Evolutionary conservation across 768 basidiomycete species (phyloP).

Genomic region (Collybiopsis luxurians): DNA sequence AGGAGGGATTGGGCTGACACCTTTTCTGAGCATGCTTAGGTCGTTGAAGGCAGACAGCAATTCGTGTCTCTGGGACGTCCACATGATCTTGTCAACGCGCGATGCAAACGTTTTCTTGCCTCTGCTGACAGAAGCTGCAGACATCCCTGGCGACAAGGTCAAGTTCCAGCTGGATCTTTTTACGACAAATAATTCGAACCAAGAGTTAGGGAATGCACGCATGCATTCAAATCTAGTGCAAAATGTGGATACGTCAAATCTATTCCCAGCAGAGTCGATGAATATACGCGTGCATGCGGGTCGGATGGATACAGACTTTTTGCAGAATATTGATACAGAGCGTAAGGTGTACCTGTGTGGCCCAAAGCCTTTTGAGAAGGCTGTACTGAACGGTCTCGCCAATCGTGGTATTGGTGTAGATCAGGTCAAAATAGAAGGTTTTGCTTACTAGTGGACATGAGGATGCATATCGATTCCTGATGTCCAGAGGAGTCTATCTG

Average conservation of each 20-base stretch:
- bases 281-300: slow-evolving; percentile 16
- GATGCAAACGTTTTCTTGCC: slow-evolving; percentile 51
- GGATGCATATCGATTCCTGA: too few relatives aligned
- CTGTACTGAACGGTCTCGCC: slow-evolving; percentile 29
- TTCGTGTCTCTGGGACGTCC: slow-evolving; percentile 33
- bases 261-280: background rate
- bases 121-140: slow-evolving; percentile 32
- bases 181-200: background rate
- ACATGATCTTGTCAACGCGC: slow-evolving; percentile 46
- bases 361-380: slow-evolving; percentile 42
- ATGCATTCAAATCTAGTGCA: too few relatives aligned
- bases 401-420: slow-evolving; percentile 31
- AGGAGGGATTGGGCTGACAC: slow-evolving; percentile 65
- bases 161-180: slow-evolving; percentile 1
- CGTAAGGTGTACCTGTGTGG: slow-evolving; percentile 50
- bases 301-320: slow-evolving; percentile 19
- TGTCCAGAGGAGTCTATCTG: too few relatives aligned
- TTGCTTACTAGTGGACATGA: slow-evolving; percentile 42
- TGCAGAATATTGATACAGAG: slow-evolving; percentile 13
- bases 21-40: slow-evolving; percentile 54
- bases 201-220: too few relatives aligned
- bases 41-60: slow-evolving; percentile 11
- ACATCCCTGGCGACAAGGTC: slow-evolving; percentile 7
- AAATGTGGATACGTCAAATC: background rate
- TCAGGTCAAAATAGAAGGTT: slow-evolving; percentile 37